Conservation (phyloP, 164 flowering plant genomes). For the Kingdonia uniflora region DNA sequence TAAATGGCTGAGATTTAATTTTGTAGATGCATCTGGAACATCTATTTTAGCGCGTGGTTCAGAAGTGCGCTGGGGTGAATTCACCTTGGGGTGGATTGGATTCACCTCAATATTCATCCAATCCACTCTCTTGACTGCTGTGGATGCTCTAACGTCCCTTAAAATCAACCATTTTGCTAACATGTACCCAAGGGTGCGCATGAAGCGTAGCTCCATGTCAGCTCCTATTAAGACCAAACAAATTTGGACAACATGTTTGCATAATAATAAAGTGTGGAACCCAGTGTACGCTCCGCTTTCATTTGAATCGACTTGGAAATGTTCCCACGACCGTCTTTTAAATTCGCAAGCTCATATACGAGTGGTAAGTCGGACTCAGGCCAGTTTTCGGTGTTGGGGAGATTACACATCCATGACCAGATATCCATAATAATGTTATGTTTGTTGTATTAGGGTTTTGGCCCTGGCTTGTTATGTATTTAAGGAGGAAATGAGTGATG, state of each 20-base stretch:
- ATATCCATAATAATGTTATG: conserved; percentile 33
- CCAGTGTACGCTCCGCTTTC: conserved; percentile 44
- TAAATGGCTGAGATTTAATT: too few relatives aligned
- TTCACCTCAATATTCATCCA: too few relatives aligned
- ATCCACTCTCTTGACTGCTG: too few relatives aligned
- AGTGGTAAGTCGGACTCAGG: conserved; percentile 29
- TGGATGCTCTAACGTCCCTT: conserved; percentile 35
- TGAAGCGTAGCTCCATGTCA: conserved; percentile 66
- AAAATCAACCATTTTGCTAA: conserved; percentile 51
- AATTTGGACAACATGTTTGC: conserved; percentile 29
- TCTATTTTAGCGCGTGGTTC: too few relatives aligned
- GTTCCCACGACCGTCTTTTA: conserved; percentile 1
- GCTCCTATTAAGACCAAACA: conserved; percentile 52
- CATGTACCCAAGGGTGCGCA: conserved; percentile 71
- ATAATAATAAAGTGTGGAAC: conserved; percentile 22
- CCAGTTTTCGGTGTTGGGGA: conserved; percentile 45
- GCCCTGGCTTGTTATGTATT: too few relatives aligned
- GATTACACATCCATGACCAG: conserved; percentile 79
- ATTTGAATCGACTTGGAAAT: conserved; percentile 38
- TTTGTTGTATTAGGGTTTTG: too few relatives aligned
- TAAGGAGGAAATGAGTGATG: too few relatives aligned
- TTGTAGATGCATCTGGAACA: too few relatives aligned
- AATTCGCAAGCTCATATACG: conserved; percentile 29
- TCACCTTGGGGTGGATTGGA: too few relatives aligned
- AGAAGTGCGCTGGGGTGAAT: too few relatives aligned